These are phyloP conservation scores for Alternaria ethzedia DNA, from an alignment of 2,329 filamentous ascomycete species.

Conservation along the genomic window DNA sequence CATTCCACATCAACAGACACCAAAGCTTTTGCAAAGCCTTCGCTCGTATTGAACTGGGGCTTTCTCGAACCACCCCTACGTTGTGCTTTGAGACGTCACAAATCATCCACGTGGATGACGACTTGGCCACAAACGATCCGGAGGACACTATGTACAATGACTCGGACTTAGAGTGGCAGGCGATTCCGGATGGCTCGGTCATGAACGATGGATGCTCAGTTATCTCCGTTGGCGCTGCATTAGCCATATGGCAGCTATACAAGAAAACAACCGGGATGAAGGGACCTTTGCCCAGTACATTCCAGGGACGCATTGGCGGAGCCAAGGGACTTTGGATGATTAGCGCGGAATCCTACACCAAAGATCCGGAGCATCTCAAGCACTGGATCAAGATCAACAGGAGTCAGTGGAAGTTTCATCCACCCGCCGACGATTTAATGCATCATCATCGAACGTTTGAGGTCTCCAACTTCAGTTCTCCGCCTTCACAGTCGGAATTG, in stretches of 20 bases:
- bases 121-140: slow-evolving; percentile 34
- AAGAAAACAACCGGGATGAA: slow-evolving; percentile 62
- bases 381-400: slow-evolving; percentile 69
- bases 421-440: slow-evolving; percentile 55
- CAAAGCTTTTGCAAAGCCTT: slow-evolving; percentile 52
- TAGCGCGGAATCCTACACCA: slow-evolving; percentile 57
- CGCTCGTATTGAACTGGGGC: slow-evolving; percentile 51
- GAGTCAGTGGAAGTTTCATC: slow-evolving; percentile 73
- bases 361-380: slow-evolving; percentile 49
- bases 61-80: slow-evolving; percentile 50
- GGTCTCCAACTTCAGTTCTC: slow-evolving; percentile 58
- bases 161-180: slow-evolving; percentile 27
- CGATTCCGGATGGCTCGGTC: slow-evolving; percentile 20
- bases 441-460: slow-evolving; percentile 69
- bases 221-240: slow-evolving; percentile 68
- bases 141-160: slow-evolving; percentile 50
- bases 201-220: slow-evolving; percentile 65
- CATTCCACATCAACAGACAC: slow-evolving; percentile 41
- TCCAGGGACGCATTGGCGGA: slow-evolving; percentile 73
- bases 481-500: slow-evolving; percentile 61
- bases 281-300: slow-evolving; percentile 70
- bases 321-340: slow-evolving; percentile 80
- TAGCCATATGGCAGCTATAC: slow-evolving; percentile 58
- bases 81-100: slow-evolving; percentile 48
- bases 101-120: slow-evolving; percentile 41